Conservation (phyloP, 2,329 filamentous ascomycete species). For the Penicillium olsonii region DNA sequence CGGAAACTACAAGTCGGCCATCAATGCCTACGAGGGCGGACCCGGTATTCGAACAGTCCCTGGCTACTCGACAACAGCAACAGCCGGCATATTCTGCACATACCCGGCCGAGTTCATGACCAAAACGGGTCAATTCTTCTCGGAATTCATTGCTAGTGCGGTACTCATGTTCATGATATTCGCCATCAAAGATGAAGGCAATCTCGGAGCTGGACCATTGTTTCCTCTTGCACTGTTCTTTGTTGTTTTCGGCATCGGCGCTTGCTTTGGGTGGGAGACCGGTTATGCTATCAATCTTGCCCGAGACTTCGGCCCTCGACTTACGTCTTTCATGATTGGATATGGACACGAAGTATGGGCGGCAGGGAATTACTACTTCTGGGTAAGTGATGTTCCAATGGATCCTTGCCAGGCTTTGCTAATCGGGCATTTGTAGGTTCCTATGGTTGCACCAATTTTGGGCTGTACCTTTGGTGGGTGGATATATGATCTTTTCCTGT, state of each 20-base stretch:
- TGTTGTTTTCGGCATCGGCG: constrained; percentile 71
- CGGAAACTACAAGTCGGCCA: constrained; percentile 65
- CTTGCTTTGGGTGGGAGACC: constrained; percentile 74
- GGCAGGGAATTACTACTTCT: constrained; percentile 71
- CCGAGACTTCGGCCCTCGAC: constrained; percentile 69
- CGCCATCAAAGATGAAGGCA: constrained; percentile 57
- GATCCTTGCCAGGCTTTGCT: not conserved
- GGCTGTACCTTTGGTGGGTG: constrained; percentile 66
- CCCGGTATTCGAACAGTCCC: constrained; percentile 63
- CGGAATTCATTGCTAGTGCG: constrained; percentile 67
- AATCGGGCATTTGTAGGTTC: constrained; percentile 52
- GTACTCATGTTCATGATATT: constrained; percentile 73
- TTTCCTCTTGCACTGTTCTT: constrained; percentile 68
- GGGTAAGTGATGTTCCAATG: constrained; percentile 52
- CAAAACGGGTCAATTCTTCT: constrained; percentile 68
- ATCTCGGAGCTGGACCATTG: constrained; percentile 56
- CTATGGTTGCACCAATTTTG: constrained; percentile 70
- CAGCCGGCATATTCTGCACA: constrained; percentile 72
- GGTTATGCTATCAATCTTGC: constrained; percentile 75
- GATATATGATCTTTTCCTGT: constrained; percentile 68
- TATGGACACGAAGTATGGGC: constrained; percentile 69
- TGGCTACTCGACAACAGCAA: constrained; percentile 56
- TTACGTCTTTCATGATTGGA: constrained; percentile 67
- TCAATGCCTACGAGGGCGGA: constrained; percentile 64
- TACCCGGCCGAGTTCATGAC: constrained; percentile 66